Conservation (phyloP, 2,329 filamentous ascomycete species). For the Trichoderma aggressivum region DNA sequence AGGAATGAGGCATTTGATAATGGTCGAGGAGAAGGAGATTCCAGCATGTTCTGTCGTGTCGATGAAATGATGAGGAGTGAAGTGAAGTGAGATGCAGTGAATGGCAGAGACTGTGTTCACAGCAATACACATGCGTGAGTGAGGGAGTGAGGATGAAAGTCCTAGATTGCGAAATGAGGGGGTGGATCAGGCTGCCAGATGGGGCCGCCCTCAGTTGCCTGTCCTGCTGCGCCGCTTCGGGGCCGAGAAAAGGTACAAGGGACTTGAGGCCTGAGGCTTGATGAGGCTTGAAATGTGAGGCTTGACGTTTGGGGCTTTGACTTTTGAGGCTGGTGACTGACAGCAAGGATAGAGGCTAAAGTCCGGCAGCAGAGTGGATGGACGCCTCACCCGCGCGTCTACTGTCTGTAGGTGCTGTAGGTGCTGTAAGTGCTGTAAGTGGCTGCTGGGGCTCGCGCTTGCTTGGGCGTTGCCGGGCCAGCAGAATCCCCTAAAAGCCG, state of each 20-base stretch:
- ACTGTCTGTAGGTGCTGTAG: no score
- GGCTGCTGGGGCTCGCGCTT: not conserved
- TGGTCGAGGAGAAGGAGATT: not conserved
- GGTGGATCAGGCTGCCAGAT: constrained; percentile 3
- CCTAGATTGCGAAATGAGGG: constrained; percentile 4
- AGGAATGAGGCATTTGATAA: not conserved
- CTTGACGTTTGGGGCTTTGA: not conserved
- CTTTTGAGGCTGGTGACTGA: not conserved
- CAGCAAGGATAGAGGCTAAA: not conserved
- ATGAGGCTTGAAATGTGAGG: not conserved
- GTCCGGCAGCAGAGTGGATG: not conserved
- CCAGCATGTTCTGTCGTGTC: not conserved
- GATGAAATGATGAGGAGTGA: not conserved
- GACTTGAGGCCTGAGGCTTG: not conserved
- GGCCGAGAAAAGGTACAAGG: not conserved
- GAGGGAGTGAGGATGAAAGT: not conserved
- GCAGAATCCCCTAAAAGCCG: not conserved
- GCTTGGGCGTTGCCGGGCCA: constrained; percentile 9
- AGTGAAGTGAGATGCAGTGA: not conserved
- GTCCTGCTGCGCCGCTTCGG: constrained; percentile 4
- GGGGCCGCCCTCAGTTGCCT: not conserved
- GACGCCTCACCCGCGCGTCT: not conserved
- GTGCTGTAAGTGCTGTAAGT: no score
- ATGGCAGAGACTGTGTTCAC: not conserved
- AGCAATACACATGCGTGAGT: not conserved